phyloP scores from a whole-genome alignment of 352 stramenopile species.

The Globisporangium viniferum region DNA sequence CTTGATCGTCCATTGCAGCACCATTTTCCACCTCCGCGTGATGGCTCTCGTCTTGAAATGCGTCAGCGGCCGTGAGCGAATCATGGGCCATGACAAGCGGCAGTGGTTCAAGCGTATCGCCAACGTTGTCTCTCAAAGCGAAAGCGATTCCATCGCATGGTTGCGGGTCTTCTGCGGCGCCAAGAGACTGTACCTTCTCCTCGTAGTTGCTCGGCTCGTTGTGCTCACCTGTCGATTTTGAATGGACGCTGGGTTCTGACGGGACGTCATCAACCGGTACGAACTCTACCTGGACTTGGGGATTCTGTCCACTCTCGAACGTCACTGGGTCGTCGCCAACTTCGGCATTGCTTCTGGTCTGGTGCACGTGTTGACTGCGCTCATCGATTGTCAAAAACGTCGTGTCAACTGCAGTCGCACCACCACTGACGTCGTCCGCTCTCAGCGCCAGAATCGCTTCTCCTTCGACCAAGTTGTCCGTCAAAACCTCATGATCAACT shows the following conservation, averaged over 20 bases:
- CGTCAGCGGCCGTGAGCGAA: not conserved
- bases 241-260: too few species aligned
- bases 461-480: not conserved
- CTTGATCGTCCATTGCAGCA: not conserved
- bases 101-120: not conserved
- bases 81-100: not conserved
- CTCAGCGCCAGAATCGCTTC: not conserved
- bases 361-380: too few species aligned
- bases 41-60: not conserved
- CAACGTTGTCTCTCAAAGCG: not conserved
- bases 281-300: too few species aligned
- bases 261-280: too few species aligned
- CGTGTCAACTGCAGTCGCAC: too few species aligned
- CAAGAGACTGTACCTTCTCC: not conserved
- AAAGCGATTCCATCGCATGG: not conserved
- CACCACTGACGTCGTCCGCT: not conserved
- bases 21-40: not conserved
- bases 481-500: not conserved
- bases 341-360: too few species aligned
- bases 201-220: not conserved
- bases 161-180: not conserved
- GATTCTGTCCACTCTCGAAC: too few species aligned
- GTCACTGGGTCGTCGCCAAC: too few species aligned
- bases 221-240: not conserved
- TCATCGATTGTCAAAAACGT: too few species aligned